These are phyloP conservation scores for Schizophyllum commune DNA, from an alignment of 1,284 basidiomycete species.

Conservation along the genomic window DNA sequence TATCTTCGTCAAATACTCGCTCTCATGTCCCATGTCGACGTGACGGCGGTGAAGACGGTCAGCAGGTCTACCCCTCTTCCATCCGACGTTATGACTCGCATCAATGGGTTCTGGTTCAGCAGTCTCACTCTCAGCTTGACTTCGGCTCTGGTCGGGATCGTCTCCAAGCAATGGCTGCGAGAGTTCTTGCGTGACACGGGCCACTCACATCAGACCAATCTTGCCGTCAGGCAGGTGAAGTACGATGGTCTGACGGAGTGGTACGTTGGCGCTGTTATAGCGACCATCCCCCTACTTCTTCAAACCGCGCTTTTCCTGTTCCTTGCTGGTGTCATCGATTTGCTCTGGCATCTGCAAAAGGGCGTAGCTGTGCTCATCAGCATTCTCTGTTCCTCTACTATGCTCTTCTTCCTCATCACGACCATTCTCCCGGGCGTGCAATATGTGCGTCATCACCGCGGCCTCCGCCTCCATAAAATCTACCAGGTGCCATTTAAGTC, in stretches of 20 bases:
- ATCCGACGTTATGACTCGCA: too few species aligned
- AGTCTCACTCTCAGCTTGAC: slow-evolving; percentile 18
- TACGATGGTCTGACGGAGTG: slow-evolving; percentile 17
- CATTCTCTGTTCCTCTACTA: not conserved
- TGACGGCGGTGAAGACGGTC: too few species aligned
- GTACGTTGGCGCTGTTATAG: slow-evolving; percentile 17
- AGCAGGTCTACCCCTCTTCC: too few species aligned
- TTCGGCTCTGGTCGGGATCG: slow-evolving; percentile 17
- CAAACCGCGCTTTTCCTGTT: slow-evolving; percentile 19
- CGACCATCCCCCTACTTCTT: slow-evolving; percentile 15
- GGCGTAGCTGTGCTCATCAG: not conserved
- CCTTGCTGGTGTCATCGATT: slow-evolving; percentile 16
- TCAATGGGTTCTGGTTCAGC: slow-evolving; percentile 15
- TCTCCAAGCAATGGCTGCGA: slow-evolving; percentile 21
- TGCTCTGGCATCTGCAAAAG: slow-evolving; percentile 13
- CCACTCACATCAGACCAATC: not conserved
- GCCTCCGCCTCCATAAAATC: not conserved
- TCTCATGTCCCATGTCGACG: too few species aligned
- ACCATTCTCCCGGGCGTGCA: not conserved
- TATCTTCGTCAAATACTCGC: not conserved
- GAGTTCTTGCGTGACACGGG: slow-evolving; percentile 13
- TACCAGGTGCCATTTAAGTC: not conserved
- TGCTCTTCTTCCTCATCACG: not conserved
- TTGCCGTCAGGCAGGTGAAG: slow-evolving; percentile 14
- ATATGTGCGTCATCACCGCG: not conserved